Evolutionary conservation across 345 rosid species (phyloP).

Genomic region (Citrus maxima): DNA sequence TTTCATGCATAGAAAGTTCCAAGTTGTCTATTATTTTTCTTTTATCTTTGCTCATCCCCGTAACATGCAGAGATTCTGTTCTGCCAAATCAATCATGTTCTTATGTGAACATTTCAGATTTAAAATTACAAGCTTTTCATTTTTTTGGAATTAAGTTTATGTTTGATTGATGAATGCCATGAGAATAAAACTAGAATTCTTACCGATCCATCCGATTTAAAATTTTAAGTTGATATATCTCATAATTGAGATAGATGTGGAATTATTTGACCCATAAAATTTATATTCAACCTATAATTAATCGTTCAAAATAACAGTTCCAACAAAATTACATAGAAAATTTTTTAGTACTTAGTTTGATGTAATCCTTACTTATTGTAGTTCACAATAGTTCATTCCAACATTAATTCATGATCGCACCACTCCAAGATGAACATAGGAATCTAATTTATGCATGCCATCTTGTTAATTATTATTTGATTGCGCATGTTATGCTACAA

Average conservation of each 20-base stretch:
- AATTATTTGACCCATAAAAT: no score
- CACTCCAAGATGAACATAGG: background rate
- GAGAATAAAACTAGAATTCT: background rate
- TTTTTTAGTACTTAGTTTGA: background rate
- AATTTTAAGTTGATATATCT: no score
- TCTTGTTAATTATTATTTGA: background rate
- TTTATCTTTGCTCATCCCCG: background rate
- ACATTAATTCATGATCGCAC: background rate
- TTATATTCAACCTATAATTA: background rate
- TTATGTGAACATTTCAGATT: background rate
- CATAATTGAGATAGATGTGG: background rate
- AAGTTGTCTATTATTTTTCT: slow-evolving; percentile 26
- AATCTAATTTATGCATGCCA: background rate
- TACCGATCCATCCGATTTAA: background rate
- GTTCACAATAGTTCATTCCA: background rate
- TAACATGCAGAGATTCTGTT: slow-evolving; percentile 38
- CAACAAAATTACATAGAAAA: background rate
- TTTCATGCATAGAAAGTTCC: slow-evolving; percentile 33
- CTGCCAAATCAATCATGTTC: slow-evolving; percentile 14
- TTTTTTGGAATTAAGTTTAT: background rate
- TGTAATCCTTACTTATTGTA: background rate
- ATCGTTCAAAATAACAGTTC: no score
- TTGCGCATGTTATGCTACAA: background rate
- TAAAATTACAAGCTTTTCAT: background rate
- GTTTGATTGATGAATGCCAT: background rate